These are phyloP conservation scores for Calonectria pteridis DNA, from an alignment of 2,329 filamentous ascomycete genomes.

Conservation along the genomic window DNA sequence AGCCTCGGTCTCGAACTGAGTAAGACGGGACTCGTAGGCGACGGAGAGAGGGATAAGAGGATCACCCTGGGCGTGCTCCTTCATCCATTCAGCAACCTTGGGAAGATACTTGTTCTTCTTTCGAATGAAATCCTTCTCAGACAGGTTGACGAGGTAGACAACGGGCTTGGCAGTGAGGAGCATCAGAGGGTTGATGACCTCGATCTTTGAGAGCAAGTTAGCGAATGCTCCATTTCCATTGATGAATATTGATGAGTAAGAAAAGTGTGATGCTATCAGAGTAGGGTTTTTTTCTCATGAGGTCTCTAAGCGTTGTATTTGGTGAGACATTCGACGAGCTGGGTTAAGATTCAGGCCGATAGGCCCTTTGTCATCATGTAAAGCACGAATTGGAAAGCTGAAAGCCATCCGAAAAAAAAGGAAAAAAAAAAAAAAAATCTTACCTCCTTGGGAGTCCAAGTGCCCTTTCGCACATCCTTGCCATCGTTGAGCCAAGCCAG, in stretches of 20 bases:
- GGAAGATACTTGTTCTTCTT: constrained; percentile 99
- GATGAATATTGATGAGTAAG: constrained; percentile 14
- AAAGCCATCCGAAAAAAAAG: too few relatives aligned
- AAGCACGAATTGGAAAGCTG: constrained; percentile 45
- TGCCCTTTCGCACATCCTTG: constrained; percentile 93
- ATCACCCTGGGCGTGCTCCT: constrained; percentile 87
- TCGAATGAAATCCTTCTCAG: constrained; percentile 95
- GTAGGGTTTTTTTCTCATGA: constrained; percentile 84
- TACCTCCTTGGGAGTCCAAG: constrained; percentile 97
- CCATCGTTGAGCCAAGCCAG: constrained; percentile 85
- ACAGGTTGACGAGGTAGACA: constrained; percentile 96
- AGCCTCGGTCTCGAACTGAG: constrained; percentile 79
- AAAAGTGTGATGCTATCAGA: constrained; percentile 67
- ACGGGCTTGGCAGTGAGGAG: constrained; percentile 97
- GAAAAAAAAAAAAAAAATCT: constrained; percentile 50
- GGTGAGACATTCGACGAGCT: constrained; percentile 97
- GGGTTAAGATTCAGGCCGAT: constrained; percentile 94
- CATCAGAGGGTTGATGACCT: constrained; percentile 96
- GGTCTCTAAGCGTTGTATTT: constrained; percentile 78
- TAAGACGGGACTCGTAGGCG: constrained; percentile 91
- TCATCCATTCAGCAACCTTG: constrained; percentile 95
- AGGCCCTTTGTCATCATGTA: constrained; percentile 98
- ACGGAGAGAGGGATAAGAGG: constrained; percentile 95
- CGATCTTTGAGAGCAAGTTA: constrained; percentile 73
- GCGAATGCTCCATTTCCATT: constrained; percentile 26